phyloP scores from a whole-genome alignment of 192 early-diverging fungal genomes.

The Chytriomyces sp. region DNA sequence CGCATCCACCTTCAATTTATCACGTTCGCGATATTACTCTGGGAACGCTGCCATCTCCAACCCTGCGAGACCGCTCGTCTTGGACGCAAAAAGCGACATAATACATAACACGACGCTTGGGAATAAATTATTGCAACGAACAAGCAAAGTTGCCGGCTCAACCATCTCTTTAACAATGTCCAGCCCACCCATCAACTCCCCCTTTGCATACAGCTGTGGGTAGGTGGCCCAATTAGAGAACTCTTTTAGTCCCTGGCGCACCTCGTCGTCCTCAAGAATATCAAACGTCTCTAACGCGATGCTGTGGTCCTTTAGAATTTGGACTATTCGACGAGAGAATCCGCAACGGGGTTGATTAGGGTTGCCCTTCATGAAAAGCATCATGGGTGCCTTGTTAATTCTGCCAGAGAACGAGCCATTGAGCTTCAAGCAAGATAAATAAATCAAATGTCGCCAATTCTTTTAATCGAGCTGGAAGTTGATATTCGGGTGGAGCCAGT shows the following conservation, averaged over 20 bases:
- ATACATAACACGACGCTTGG: too few species aligned
- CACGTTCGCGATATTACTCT: too few species aligned
- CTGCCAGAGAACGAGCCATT: conserved; percentile 3
- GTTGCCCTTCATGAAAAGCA: conserved; percentile 93
- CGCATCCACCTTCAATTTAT: too few species aligned
- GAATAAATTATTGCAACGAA: too few species aligned
- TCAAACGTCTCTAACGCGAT: conserved; percentile 51
- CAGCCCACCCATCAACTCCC: conserved; percentile 90
- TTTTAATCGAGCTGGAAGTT: conserved; percentile 42
- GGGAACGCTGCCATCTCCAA: too few species aligned
- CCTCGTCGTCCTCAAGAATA: conserved; percentile 61
- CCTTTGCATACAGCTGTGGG: conserved; percentile 79
- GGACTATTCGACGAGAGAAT: conserved; percentile 65
- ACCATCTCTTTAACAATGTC: conserved; percentile 96
- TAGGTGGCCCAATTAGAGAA: conserved; percentile 59
- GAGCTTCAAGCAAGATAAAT: not conserved
- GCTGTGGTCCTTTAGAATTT: conserved; percentile 44
- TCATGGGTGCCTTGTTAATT: conserved; percentile 45
- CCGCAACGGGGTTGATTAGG: conserved; percentile 86
- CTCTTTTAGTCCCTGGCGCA: conserved; percentile 56
- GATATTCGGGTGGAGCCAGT: conserved; percentile 47
- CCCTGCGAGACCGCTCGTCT: too few species aligned
- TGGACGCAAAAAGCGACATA: too few species aligned
- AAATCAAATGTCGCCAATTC: conserved; percentile 36
- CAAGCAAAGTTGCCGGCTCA: too few species aligned